Base-by-base conservation (phyloP, 257 asterid genomes). In the Solanum ossicruentum region DNA sequence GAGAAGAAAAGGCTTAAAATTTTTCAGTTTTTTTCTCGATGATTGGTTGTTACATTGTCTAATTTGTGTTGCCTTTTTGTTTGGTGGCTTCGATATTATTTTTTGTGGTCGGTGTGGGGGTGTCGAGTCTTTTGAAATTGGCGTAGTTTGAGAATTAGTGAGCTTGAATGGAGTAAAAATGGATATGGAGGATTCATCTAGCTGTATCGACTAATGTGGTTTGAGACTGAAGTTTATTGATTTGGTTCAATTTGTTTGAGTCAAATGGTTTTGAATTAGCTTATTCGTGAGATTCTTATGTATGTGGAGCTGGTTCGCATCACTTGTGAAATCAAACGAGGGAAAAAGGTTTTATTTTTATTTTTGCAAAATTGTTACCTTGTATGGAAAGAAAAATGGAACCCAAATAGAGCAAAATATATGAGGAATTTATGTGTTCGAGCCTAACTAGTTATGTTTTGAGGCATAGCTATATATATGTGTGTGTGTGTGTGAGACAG, bases 271-370 rank as follows among this genome's bases (percentile, higher is more conserved):
- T 88, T 47, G 26, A 20, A 8, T 73, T 54, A 65, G 45, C 85
- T 72, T 15, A 60, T 1, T 72, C 0, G 28, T 72, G 80, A 72
- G 23, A 5, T 70, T 70, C 96, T 39, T 39, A 70, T 70, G 75
- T 18, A 39, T 60, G 32, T 70, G 39, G 78, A 39, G 78, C 0
- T 16, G 11, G 90, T 71, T 12, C 72, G 84, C 10, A 97, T 93
- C 63, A 63, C 89, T 51, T 16, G 3, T 18, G 5, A 39, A n/a
- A 70, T 17, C 51, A 70, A 39, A 70, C 28, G 28, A 39, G 10
- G 39, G 10, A 52, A 70, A 18, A 39, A 70, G 54, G 79, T 39
- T 70, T 18, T 26, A 70, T 39, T 39, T 70, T 36, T 36, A 56
- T 23, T 23, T 4, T 6, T n/a, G n/a, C 17, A 45, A 45, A 45